A percentile compares a stretch with the other conserved stretches of the same genome.
Evolutionary conservation across 163 green algal genomes (phyloP).

Genomic region (Chlorella variabilis): DNA sequence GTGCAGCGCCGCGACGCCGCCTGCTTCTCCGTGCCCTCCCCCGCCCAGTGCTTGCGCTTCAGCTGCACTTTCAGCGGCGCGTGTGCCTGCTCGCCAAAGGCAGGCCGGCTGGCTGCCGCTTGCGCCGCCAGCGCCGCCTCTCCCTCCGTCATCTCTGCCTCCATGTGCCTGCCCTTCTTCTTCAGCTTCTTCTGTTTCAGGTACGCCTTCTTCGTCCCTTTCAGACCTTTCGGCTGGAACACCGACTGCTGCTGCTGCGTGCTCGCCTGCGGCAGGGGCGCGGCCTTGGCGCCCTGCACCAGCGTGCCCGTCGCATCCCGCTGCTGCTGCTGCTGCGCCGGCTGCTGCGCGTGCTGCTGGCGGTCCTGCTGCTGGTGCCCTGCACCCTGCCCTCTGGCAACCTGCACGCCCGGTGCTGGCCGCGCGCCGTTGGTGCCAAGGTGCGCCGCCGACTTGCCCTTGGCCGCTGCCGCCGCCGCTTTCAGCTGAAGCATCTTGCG

Average conservation of each 20-base stretch:
- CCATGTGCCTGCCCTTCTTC: constrained; percentile 9
- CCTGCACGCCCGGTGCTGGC: not conserved
- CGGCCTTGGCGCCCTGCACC: not conserved
- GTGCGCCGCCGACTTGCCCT: not conserved
- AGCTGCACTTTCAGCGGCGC: constrained; percentile 29
- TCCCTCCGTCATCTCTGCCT: not conserved
- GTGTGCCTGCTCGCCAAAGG: constrained; percentile 8
- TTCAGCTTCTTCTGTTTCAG: constrained; percentile 35
- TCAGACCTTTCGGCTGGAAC: not conserved
- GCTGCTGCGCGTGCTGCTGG: not conserved
- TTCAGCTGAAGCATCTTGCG: constrained; percentile 30
- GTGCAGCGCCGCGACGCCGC: constrained; percentile 11
- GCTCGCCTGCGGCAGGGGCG: not conserved
- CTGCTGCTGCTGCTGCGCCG: too few relatives aligned
- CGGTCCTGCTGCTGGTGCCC: not conserved
- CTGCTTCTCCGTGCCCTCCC: not conserved
- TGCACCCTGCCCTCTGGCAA: too few relatives aligned
- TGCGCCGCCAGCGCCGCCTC: not conserved
- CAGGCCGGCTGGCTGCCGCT: not conserved
- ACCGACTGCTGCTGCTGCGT: not conserved
- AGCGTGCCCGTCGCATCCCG: not conserved
- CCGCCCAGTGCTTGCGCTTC: constrained; percentile 37
- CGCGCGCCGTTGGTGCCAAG: not conserved
- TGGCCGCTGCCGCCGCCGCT: not conserved
- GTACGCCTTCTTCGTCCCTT: constrained; percentile 1